Evolutionary conservation across 83 land plant genomes (phyloP).

Genomic region (Picea abies): DNA sequence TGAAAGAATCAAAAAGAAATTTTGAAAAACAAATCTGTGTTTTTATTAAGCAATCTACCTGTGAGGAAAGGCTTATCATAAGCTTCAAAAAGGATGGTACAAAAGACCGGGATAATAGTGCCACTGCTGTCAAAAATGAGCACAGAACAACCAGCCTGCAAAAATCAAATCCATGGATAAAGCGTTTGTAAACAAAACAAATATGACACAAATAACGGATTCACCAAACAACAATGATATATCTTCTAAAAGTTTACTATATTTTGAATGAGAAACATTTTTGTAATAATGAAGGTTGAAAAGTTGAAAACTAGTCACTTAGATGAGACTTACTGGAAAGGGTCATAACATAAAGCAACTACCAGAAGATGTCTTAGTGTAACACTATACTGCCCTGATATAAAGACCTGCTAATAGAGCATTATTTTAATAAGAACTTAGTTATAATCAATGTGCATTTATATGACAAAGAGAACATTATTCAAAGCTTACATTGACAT

Average conservation of each 20-base stretch:
- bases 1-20: not conserved
- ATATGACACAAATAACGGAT: not conserved
- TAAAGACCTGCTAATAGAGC: not conserved
- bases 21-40: not conserved
- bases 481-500: not conserved
- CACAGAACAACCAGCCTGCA: slow-evolving; percentile 78
- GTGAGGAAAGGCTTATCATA: slow-evolving; percentile 83
- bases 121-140: slow-evolving; percentile 52
- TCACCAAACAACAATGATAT: not conserved
- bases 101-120: slow-evolving; percentile 70
- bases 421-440: not conserved
- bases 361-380: not conserved
- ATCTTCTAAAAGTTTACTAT: not conserved
- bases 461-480: not conserved
- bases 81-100: slow-evolving; percentile 80
- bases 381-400: not conserved
- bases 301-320: not conserved
- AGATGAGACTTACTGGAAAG: not conserved
- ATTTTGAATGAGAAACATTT: not conserved
- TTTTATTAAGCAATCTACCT: slow-evolving; percentile 18
- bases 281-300: not conserved
- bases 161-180: not conserved
- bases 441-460: too few relatives aligned
- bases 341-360: not conserved
- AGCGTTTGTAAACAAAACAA: not conserved